phyloP scores from a whole-genome alignment of 192 early-diverging fungal species.

The Spinellus fusiger region DNA sequence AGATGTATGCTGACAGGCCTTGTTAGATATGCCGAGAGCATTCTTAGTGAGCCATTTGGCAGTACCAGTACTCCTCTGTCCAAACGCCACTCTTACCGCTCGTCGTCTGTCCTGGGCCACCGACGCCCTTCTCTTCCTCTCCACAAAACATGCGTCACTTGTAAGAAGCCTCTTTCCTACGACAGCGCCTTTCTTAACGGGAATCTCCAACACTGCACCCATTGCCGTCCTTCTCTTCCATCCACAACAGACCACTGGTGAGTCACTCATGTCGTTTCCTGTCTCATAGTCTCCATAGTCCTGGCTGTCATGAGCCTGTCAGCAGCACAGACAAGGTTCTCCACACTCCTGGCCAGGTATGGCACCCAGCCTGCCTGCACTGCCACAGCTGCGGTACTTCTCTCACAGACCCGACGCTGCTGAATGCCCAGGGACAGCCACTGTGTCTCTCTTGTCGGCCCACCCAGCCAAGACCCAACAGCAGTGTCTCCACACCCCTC shows the following conservation, averaged over 20 bases:
- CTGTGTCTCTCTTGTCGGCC: not conserved
- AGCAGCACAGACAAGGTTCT: conserved; percentile 19
- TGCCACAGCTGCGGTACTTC: not conserved
- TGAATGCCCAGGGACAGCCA: not conserved
- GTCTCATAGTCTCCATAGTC: not conserved
- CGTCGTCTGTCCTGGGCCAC: not conserved
- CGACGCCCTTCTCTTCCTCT: not conserved
- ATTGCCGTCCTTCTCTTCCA: conserved; percentile 4
- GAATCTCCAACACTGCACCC: not conserved
- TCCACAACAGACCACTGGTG: too few relatives aligned
- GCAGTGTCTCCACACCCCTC: too few relatives aligned
- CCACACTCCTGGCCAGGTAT: not conserved
- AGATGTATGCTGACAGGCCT: not conserved
- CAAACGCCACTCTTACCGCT: conserved; percentile 3
- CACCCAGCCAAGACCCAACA: too few relatives aligned
- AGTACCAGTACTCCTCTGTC: conserved; percentile 1
- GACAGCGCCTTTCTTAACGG: not conserved
- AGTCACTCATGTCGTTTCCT: too few relatives aligned
- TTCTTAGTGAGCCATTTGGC: conserved; percentile 5
- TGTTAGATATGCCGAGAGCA: conserved; percentile 6
- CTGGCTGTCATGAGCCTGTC: conserved; percentile 32
- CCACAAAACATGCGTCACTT: not conserved
- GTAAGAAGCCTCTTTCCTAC: not conserved
- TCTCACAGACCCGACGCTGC: not conserved
- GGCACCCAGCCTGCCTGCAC: conserved; percentile 2